A percentile compares a stretch with the other conserved stretches of the same genome.
Conservation (phyloP, 345 rosid genomes). For the Pistacia atlantica region DNA sequence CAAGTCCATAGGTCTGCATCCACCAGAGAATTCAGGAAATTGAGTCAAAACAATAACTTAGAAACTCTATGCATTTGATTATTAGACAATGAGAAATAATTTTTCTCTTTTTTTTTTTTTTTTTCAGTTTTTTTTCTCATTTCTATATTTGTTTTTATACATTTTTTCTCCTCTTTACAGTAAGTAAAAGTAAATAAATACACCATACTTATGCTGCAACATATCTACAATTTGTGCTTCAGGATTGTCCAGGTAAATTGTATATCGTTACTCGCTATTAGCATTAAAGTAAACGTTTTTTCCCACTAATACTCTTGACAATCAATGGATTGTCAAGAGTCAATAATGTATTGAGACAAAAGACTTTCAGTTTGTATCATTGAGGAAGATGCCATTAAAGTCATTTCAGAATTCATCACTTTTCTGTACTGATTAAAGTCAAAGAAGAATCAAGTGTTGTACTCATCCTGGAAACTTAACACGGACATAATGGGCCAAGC, state of each 20-base stretch:
- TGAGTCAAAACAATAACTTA: constrained; percentile 34
- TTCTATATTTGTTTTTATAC: background rate
- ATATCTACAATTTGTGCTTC: background rate
- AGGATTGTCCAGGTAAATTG: no score
- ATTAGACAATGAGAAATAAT: constrained; percentile 19
- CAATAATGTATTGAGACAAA: no score
- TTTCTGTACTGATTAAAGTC: background rate
- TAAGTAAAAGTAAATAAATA: background rate
- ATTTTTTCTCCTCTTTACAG: background rate
- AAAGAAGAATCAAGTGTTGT: no score
- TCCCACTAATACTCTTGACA: no score
- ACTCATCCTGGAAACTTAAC: background rate
- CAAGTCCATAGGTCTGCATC: constrained; percentile 51
- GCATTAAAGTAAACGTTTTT: no score
- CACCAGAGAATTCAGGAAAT: constrained; percentile 50
- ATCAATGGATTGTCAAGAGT: no score
- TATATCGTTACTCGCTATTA: no score
- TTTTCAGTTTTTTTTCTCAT: background rate
- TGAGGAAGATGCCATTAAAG: background rate
- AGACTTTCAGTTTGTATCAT: background rate
- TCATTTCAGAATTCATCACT: background rate
- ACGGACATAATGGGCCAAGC: background rate
- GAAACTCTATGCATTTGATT: constrained; percentile 32
- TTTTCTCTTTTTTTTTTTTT: background rate
- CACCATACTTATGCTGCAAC: background rate